A percentile compares a stretch with the other conserved stretches of the same genome.
Evolutionary conservation across 2,329 filamentous ascomycete genomes (phyloP).

Genomic region (Beauveria scarabaeidicola): DNA sequence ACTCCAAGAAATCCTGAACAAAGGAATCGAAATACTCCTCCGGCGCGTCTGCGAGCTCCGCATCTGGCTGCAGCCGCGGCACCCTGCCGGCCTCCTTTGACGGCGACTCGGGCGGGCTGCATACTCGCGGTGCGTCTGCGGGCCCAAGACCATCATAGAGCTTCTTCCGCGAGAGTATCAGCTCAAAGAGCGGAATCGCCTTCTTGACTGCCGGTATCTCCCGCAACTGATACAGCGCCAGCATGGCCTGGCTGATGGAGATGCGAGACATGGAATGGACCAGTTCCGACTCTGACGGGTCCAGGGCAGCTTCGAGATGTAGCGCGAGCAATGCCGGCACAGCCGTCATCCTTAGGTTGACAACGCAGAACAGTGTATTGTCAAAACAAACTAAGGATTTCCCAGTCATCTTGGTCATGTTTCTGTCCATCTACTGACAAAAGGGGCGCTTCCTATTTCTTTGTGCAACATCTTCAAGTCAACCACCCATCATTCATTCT

Average conservation of each 20-base stretch:
- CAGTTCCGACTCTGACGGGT: background rate
- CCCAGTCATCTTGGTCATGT: too few relatives aligned
- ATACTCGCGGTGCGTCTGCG: background rate
- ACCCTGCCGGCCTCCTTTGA: background rate
- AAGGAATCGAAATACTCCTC: background rate
- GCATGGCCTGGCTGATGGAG: slow-evolving; percentile 9
- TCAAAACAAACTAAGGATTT: too few relatives aligned
- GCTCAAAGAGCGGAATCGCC: slow-evolving; percentile 1
- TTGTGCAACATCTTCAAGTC: too few relatives aligned
- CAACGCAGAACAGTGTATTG: too few relatives aligned
- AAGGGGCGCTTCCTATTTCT: too few relatives aligned
- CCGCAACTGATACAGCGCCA: background rate
- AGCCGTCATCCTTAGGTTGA: background rate
- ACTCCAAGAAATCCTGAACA: background rate
- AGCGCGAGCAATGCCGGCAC: slow-evolving; percentile 1
- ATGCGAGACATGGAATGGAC: slow-evolving; percentile 7
- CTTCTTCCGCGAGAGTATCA: background rate
- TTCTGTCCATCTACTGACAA: too few relatives aligned
- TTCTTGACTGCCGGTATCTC: slow-evolving; percentile 6
- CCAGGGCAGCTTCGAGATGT: slow-evolving; percentile 2
- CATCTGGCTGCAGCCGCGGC: background rate
- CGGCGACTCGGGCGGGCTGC: background rate
- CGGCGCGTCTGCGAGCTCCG: background rate
- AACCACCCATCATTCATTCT: too few relatives aligned
- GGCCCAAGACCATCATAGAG: background rate